Evolutionary conservation across 2,329 filamentous ascomycete genomes (phyloP).

Genomic region (Teratosphaeria pseudoeucalypti): DNA sequence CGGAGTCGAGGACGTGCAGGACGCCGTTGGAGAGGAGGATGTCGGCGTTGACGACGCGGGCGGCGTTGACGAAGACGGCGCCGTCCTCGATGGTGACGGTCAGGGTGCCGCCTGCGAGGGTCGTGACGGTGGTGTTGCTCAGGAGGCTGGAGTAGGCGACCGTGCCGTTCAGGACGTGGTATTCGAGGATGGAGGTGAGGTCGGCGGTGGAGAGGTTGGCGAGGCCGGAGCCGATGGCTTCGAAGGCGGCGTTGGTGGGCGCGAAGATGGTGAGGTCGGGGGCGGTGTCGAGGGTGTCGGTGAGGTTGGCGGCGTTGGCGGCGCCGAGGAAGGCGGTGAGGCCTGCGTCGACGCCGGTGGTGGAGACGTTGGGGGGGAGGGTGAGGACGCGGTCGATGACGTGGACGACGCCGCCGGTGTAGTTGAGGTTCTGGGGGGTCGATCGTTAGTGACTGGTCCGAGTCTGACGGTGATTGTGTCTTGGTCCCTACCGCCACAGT

Average conservation of each 20-base stretch:
- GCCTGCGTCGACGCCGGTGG: conserved; percentile 25
- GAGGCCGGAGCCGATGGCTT: conserved; percentile 44
- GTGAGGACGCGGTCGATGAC: conserved; percentile 36
- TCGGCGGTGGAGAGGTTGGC: conserved; percentile 37
- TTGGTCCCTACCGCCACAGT: conserved; percentile 34
- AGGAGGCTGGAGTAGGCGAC: conserved; percentile 43
- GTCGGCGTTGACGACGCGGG: conserved; percentile 31
- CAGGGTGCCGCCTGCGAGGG: conserved; percentile 24
- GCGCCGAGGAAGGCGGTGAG: conserved; percentile 34
- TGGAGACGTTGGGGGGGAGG: conserved; percentile 25
- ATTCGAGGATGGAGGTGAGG: conserved; percentile 46
- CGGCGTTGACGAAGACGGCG: conserved; percentile 35
- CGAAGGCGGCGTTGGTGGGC: conserved; percentile 51
- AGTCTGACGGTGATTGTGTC: background rate
- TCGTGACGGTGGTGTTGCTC: conserved; percentile 27
- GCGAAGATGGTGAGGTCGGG: conserved; percentile 54
- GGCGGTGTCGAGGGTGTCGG: conserved; percentile 31
- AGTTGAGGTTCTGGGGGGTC: conserved; percentile 29
- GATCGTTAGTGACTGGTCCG: conserved; percentile 1
- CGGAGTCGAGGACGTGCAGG: conserved; percentile 44
- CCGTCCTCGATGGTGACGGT: conserved; percentile 18
- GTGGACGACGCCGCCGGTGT: conserved; percentile 37
- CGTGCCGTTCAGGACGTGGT: conserved; percentile 51
- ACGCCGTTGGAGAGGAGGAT: conserved; percentile 37
- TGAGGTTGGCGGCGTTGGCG: conserved; percentile 29